Percentiles rank a stretch among this genome's conserved stretches.
Evolutionary conservation across 2,329 filamentous ascomycete species (phyloP).

Genomic region (Myriosclerotinia duriaeana): DNA sequence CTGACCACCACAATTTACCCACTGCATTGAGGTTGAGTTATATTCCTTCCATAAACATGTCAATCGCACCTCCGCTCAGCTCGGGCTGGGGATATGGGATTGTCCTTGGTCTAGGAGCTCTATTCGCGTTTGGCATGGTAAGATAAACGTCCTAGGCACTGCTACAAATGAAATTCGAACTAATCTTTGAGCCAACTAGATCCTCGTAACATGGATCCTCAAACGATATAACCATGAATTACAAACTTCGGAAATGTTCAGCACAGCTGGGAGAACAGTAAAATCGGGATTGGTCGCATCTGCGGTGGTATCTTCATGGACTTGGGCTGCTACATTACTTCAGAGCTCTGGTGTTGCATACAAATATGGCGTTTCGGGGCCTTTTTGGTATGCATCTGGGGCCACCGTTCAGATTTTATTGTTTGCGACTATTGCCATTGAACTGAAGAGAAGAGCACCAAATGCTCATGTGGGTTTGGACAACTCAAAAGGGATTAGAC

Average conservation of each 20-base stretch:
- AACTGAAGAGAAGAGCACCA: conserved; percentile 80
- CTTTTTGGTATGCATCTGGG: conserved; percentile 66
- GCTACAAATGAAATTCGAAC: neutral
- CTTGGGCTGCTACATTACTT: conserved; percentile 82
- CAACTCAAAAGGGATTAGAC: neutral
- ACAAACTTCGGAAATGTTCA: conserved; percentile 92
- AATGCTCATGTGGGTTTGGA: conserved; percentile 64
- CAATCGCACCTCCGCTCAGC: conserved; percentile 39
- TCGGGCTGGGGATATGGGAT: conserved; percentile 62
- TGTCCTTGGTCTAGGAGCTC: conserved; percentile 58
- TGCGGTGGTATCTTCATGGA: conserved; percentile 91
- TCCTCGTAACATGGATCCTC: conserved; percentile 41
- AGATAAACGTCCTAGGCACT: conserved; percentile 17
- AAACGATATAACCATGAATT: conserved; percentile 68
- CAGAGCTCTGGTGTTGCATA: conserved; percentile 83
- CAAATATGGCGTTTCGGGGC: conserved; percentile 67
- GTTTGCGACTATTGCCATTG: conserved; percentile 87
- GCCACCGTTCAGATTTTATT: conserved; percentile 85
- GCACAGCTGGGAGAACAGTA: conserved; percentile 80
- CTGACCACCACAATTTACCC: neutral
- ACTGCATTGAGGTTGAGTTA: conserved; percentile 4
- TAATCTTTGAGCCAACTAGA: conserved; percentile 29
- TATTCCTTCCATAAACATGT: conserved; percentile 31
- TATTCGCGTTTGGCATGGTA: conserved; percentile 65
- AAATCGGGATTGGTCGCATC: conserved; percentile 86